phyloP scores from a whole-genome alignment of 805 yeast genomes.

The Torulaspora gathmanii region DNA sequence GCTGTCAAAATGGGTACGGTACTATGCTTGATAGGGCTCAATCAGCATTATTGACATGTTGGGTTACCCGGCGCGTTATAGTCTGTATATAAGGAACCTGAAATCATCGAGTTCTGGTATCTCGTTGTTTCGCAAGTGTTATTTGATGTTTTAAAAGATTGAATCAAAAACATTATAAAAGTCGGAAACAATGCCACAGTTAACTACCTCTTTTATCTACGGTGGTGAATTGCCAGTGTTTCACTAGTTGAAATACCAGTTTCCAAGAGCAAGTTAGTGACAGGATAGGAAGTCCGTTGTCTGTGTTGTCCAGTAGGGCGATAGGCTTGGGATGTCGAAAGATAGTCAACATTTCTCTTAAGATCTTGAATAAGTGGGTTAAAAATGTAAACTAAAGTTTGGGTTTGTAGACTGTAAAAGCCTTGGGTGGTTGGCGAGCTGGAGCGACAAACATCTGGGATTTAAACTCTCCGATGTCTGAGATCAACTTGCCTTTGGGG shows the following conservation, averaged over 20 bases:
- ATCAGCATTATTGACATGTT: neutral
- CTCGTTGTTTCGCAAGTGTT: neutral
- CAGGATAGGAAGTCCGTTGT: conserved; percentile 40
- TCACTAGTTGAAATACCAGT: conserved; percentile 35
- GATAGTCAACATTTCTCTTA: conserved; percentile 34
- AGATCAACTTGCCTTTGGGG: conserved; percentile 48
- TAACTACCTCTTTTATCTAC: conserved; percentile 34
- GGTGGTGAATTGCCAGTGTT: conserved; percentile 39
- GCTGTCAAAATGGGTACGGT: too few relatives aligned
- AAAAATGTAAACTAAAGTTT: conserved; percentile 9
- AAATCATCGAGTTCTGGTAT: neutral
- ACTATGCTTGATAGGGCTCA: neutral
- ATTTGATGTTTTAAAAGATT: conserved; percentile 17
- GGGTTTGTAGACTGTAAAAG: conserved; percentile 22
- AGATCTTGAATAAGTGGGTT: neutral
- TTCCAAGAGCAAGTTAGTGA: conserved; percentile 35
- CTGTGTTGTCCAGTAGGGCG: conserved; percentile 30
- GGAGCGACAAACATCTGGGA: conserved; percentile 49
- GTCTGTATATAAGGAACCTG: neutral
- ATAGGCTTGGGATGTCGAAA: conserved; percentile 39
- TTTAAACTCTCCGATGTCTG: conserved; percentile 52
- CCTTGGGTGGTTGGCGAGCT: conserved; percentile 53
- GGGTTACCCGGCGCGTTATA: conserved; percentile 1
- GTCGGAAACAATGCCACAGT: conserved; percentile 40
- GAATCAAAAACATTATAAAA: conserved; percentile 33